These are phyloP conservation scores for Magnaporthales sp. DNA, from an alignment of 2,329 filamentous ascomycete genomes.

Conservation along the genomic window DNA sequence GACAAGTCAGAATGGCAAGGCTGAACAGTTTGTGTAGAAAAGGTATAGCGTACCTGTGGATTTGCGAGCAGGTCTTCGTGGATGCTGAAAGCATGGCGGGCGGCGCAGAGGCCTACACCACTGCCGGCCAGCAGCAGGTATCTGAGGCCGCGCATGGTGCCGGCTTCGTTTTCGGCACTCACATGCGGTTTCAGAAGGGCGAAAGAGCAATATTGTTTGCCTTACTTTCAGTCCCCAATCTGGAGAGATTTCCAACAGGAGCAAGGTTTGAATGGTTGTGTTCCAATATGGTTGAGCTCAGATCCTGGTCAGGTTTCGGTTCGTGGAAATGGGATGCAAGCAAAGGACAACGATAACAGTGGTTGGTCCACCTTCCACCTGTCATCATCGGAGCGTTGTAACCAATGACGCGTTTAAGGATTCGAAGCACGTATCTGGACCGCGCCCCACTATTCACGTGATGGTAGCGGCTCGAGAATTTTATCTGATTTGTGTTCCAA, in stretches of 20 bases:
- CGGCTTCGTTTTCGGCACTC: conserved; percentile 20
- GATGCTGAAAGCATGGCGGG: conserved; percentile 64
- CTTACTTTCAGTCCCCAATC: background rate
- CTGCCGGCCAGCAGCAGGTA: conserved; percentile 31
- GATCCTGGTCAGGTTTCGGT: background rate
- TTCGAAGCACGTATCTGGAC: too few relatives aligned
- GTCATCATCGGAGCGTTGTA: background rate
- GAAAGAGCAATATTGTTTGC: background rate
- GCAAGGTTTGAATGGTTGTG: too few relatives aligned
- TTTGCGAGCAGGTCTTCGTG: conserved; percentile 82
- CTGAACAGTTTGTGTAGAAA: too few relatives aligned
- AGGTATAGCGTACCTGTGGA: conserved; percentile 57
- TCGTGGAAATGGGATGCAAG: background rate
- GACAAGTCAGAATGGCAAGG: background rate
- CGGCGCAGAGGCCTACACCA: conserved; percentile 33
- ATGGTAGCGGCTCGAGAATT: background rate
- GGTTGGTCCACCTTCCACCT: background rate
- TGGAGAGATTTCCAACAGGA: background rate
- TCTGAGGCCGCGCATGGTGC: conserved; percentile 42
- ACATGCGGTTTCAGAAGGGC: conserved; percentile 17
- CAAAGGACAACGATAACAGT: background rate
- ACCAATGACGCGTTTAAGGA: background rate
- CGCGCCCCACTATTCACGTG: background rate
- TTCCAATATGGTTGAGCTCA: background rate
- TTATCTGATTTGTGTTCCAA: too few relatives aligned